Conservation (phyloP, 192 early-diverging fungal species). For the Dissophora globulifera region DNA sequence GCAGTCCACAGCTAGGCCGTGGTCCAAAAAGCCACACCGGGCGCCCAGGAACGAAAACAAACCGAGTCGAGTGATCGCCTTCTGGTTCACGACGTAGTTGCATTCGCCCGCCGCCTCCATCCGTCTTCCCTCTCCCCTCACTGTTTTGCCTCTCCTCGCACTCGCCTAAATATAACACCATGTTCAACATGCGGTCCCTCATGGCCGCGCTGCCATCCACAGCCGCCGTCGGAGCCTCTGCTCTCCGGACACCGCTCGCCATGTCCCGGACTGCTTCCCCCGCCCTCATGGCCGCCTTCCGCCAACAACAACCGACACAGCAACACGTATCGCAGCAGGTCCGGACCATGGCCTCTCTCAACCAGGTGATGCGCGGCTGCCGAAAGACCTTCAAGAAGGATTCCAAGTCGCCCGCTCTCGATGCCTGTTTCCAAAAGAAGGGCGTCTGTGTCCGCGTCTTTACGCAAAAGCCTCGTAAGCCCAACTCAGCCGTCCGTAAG, state of each 20-base stretch:
- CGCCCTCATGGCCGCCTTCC: conserved; percentile 13
- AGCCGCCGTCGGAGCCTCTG: conserved; percentile 4
- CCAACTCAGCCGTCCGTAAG: conserved; percentile 97
- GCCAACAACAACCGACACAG: conserved; percentile 16
- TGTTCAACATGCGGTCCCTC: conserved; percentile 51
- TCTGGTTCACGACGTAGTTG: background rate
- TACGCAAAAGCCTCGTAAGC: conserved; percentile 97
- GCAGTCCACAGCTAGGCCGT: no score
- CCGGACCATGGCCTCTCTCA: conserved; percentile 84
- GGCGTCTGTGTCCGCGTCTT: conserved; percentile 97
- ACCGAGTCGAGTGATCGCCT: background rate
- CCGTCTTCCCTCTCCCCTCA: background rate
- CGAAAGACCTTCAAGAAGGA: conserved; percentile 76
- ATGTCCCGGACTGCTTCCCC: conserved; percentile 6
- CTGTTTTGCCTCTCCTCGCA: background rate
- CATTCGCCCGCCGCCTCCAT: background rate
- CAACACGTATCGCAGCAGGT: conserved; percentile 36
- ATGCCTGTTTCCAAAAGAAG: conserved; percentile 87
- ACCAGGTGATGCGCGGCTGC: conserved; percentile 89
- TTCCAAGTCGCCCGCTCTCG: conserved; percentile 85
- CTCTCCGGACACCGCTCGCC: conserved; percentile 21
- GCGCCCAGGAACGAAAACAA: conserved; percentile 7
- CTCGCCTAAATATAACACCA: background rate
- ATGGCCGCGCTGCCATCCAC: conserved; percentile 46
- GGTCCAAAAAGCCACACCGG: conserved; percentile 10